Base-by-base conservation (phyloP, 2,329 filamentous ascomycete species). In the Talaromyces sp. region DNA sequence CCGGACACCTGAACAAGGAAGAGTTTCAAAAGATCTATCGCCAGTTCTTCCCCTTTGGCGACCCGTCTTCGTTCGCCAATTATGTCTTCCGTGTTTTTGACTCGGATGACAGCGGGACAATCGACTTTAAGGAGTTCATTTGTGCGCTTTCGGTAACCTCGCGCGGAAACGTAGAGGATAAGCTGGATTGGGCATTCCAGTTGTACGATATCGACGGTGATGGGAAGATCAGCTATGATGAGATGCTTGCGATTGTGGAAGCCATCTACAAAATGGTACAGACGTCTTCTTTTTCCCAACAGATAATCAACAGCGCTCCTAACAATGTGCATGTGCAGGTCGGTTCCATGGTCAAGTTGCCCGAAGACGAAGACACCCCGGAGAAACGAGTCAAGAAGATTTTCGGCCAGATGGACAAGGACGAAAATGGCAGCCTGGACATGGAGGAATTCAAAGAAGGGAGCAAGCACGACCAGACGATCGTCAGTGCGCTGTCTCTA, bases 351-450 rank as follows among this genome's bases (percentile, higher is more conserved):
- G 95, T 99, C 71, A 98, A 98, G 79, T 85, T 99, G 52, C 95
- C 95, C 58, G 92, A 97, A 78, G 95, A 99, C 79, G 95, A 99
- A 82, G 94, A 99, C 79, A 99, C 95, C 61, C 95, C 95, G 18
- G 94, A 98, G 83, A 99, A 99, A 83, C 89, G 95, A 66, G 95
- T 99, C 65, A 88, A 85, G 78, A 99, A 99, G 84, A 98, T 99
- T 77, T 99, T 99, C 84, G 85, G 89, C 72, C 98, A 98, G 95
- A 99, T 99, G 95, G 95, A 99, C 83, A 99, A 99, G 85, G 95
- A 99, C 76, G 94, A 98, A 81, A 98, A 98, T 75, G 95, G 94
- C 69, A 96, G 91, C 73, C 81, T 99, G 70, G 94, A 98, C 76
- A 94, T 97, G 85, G 89, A 93, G 64, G 95, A 99, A 77, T 99